Evolutionary conservation across 2,329 filamentous ascomycete genomes (phyloP).

Genomic region (Rhynchosporium secalis): DNA sequence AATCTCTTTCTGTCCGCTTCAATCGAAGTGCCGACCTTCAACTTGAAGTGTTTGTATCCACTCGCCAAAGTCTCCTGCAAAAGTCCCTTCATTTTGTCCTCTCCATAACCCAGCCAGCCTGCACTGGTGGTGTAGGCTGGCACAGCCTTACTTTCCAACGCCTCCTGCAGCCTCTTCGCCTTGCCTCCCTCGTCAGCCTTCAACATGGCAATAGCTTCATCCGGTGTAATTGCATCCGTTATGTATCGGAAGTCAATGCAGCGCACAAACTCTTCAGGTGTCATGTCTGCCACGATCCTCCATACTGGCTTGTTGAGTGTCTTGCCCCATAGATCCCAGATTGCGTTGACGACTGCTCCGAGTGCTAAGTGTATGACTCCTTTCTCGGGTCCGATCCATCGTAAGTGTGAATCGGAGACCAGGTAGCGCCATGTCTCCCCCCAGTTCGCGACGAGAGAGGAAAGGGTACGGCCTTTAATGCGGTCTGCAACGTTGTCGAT

Average conservation of each 20-base stretch:
- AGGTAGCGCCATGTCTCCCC: conserved; percentile 87
- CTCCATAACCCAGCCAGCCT: conserved; percentile 87
- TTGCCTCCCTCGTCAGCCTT: conserved; percentile 67
- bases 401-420: conserved; percentile 86
- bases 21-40: conserved; percentile 79
- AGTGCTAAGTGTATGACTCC: conserved; percentile 91
- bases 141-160: conserved; percentile 71
- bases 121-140: conserved; percentile 90
- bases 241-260: conserved; percentile 97
- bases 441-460: conserved; percentile 77
- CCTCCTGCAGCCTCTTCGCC: conserved; percentile 69
- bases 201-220: conserved; percentile 75
- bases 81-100: conserved; percentile 80
- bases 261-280: conserved; percentile 78
- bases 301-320: conserved; percentile 83
- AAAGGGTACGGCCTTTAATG: conserved; percentile 72
- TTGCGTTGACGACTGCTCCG: conserved; percentile 83
- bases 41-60: conserved; percentile 85
- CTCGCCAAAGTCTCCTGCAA: conserved; percentile 72
- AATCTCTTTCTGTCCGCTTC: conserved; percentile 72
- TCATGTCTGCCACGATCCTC: conserved; percentile 88
- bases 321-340: conserved; percentile 97
- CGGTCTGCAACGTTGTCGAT: conserved; percentile 77
- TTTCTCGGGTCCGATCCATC: conserved; percentile 94
- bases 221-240: conserved; percentile 85